These are phyloP conservation scores for Trichoderma simmonsii DNA, from an alignment of 2,329 filamentous ascomycete genomes.

Conservation along the genomic window DNA sequence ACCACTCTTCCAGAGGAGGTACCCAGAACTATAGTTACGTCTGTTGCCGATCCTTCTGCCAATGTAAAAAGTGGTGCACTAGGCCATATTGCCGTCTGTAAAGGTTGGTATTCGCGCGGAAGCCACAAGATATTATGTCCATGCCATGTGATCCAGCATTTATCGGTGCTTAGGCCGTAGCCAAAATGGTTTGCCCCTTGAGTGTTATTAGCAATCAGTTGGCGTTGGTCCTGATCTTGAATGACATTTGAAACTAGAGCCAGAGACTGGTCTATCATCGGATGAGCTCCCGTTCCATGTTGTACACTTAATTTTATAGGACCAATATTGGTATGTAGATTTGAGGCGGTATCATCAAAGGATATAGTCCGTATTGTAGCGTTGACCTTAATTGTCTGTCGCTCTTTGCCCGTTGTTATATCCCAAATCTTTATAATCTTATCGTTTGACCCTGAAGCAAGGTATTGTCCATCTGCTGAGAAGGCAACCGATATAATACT, in stretches of 20 bases:
- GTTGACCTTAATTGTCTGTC: too few relatives aligned
- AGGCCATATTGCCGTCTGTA: neutral
- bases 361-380: too few relatives aligned
- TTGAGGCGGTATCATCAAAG: too few relatives aligned
- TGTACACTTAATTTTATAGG: too few relatives aligned
- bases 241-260: fast-evolving
- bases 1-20: too few relatives aligned
- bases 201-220: fast-evolving
- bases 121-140: neutral
- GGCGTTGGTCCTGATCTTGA: too few relatives aligned
- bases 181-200: neutral
- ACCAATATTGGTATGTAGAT: too few relatives aligned
- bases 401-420: neutral
- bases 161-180: neutral
- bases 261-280: too few relatives aligned
- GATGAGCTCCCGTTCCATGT: too few relatives aligned
- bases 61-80: fast-evolving
- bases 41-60: neutral
- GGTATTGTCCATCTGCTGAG: neutral
- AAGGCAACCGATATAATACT: neutral
- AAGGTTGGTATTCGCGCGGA: neutral
- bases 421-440: neutral
- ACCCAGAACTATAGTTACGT: neutral
- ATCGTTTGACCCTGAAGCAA: neutral
- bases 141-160: neutral